These are phyloP conservation scores for Hortiboletus campestris DNA, from an alignment of 768 basidiomycete species.

Conservation along the genomic window DNA sequence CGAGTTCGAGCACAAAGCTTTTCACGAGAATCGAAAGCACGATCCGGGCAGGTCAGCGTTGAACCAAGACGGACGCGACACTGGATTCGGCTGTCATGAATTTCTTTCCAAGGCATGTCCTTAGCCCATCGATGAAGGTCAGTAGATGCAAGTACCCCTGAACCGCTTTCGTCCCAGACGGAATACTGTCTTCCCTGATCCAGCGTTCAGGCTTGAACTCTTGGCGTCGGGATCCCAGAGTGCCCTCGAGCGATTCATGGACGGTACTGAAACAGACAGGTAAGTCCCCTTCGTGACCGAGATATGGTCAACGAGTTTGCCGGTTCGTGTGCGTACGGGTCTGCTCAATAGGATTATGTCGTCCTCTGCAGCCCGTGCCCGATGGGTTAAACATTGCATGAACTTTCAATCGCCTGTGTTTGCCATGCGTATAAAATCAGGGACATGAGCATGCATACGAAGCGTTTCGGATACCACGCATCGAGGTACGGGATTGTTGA, in stretches of 20 bases:
- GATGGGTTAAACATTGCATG: neutral
- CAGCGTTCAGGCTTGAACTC: conserved; percentile 66
- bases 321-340: conserved; percentile 45
- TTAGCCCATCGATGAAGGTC: conserved; percentile 51
- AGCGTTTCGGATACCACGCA: conserved; percentile 45
- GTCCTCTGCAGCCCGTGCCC: conserved; percentile 47
- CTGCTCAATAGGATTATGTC: conserved; percentile 56
- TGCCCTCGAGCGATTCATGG: conserved; percentile 48
- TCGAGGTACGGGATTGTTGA: conserved; percentile 51
- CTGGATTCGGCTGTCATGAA: conserved; percentile 20
- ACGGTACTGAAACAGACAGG: conserved; percentile 42
- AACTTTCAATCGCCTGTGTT: neutral
- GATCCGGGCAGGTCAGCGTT: conserved; percentile 26
- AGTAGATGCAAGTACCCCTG: conserved; percentile 51
- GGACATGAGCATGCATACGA: conserved; percentile 43
- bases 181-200: conserved; percentile 39
- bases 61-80: no score
- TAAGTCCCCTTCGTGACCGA: conserved; percentile 46
- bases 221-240: conserved; percentile 63
- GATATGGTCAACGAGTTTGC: conserved; percentile 39
- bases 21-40: conserved; percentile 44
- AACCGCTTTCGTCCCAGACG: conserved; percentile 38
- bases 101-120: conserved; percentile 33
- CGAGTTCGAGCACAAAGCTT: conserved; percentile 25
- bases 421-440: conserved; percentile 19